phyloP scores from a whole-genome alignment of 73 alveolate species.

The Tetrahymena elliotti region DNA sequence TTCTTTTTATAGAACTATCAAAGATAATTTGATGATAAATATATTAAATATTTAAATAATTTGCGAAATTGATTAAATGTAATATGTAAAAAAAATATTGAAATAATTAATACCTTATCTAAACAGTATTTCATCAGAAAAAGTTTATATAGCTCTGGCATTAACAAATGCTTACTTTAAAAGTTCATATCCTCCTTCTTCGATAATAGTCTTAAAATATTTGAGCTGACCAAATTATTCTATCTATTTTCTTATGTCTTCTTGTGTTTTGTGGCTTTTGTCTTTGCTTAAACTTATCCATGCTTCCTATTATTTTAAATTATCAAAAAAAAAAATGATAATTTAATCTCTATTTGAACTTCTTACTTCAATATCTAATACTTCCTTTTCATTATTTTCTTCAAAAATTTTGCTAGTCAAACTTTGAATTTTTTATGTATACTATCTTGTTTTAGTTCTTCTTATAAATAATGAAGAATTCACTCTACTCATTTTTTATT shows the following conservation, averaged over 20 bases:
- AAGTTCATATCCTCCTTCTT: background rate
- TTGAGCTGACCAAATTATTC: background rate
- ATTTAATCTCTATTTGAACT: background rate
- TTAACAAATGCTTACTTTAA: background rate
- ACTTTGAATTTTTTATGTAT: background rate
- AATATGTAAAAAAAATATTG: background rate
- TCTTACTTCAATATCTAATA: background rate
- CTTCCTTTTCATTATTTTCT: background rate
- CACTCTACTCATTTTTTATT: background rate
- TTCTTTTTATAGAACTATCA: too few species aligned
- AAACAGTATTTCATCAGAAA: background rate
- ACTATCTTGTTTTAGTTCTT: background rate
- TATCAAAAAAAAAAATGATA: too few species aligned
- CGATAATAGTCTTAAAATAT: background rate
- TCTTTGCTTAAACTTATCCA: background rate
- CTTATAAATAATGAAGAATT: background rate
- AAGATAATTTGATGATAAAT: too few species aligned
- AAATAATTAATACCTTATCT: background rate
- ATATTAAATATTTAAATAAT: too few species aligned
- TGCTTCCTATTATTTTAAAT: background rate
- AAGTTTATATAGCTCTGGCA: background rate
- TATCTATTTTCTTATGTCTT: background rate
- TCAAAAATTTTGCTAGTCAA: background rate
- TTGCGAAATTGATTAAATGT: background rate
- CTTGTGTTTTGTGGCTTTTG: background rate